Base-by-base conservation (phyloP, 768 basidiomycete genomes). In the Tylopilus sp. region DNA sequence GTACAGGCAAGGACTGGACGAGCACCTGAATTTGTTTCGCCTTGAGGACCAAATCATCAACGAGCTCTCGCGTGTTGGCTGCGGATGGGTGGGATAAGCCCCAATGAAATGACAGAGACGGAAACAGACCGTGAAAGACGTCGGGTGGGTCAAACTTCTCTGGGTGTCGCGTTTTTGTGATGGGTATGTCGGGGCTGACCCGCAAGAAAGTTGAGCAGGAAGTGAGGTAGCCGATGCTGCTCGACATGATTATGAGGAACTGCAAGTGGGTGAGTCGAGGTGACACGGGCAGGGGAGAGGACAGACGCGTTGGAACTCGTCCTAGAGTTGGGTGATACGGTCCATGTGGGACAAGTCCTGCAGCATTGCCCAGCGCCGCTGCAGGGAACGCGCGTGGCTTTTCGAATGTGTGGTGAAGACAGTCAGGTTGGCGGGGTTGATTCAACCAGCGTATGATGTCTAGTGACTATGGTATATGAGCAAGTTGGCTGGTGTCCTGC, bases 321-420 rank as follows among this genome's bases (percentile, higher is more conserved):
- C 88, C 76, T 94, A 91, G 48, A 95, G 83, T 69, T 95, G 93
- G 10, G 93, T 94, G 69, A 95, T 89, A 72, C 91, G 86, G 78
- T 95, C 92, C 93, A 94, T 94, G 76, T 90, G 84, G 69, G 88
- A 82, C 69, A 91, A 73, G 82, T 91, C 88, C 79, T 89, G 85
- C 79, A 91, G 88, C 88, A 91, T 91, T 75, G 74, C 88, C 80
- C 82, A 81, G 82, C 66, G 74, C 88, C 11, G 80, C 82, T 81
- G 82, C 66, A 46, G 31, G 44, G 6, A 28, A 2, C 4, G 6
- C n/a, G 28, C 28, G 28, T 28, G 28, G 28, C 28, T n/a, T n/a
- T n/a, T n/a, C n/a, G n/a, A n/a, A n/a, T n/a, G n/a, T n/a, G n/a
- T n/a, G n/a, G n/a, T n/a, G n/a, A n/a, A n/a, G n/a, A n/a, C n/a